A percentile compares a stretch with the other conserved stretches of the same genome.
These are phyloP conservation scores for Tephrocybe sp. DNA, from an alignment of 768 basidiomycete genomes.

Conservation along the genomic window DNA sequence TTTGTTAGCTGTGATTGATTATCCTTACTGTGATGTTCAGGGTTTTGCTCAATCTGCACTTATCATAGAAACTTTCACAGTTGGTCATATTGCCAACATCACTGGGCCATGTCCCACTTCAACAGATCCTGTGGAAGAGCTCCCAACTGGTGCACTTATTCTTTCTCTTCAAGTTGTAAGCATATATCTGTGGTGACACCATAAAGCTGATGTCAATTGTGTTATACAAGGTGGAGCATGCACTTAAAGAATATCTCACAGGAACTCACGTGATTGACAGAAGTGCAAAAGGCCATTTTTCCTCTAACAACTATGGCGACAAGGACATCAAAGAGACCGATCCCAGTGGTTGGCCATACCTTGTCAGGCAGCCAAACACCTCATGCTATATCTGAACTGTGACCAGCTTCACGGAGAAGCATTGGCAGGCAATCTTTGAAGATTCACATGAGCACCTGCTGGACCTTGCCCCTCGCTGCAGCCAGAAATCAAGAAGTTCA, in stretches of 20 bases:
- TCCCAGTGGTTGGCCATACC: not conserved
- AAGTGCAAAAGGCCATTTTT: constrained; percentile 7
- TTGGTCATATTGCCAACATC: constrained; percentile 13
- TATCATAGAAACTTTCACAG: constrained; percentile 16
- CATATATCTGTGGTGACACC: not conserved
- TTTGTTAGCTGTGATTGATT: no score
- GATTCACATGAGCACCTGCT: not conserved
- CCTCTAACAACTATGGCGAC: constrained; percentile 18
- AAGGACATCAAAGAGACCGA: not conserved
- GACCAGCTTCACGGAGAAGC: no score
- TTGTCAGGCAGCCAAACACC: not conserved
- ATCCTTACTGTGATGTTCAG: constrained; percentile 1
- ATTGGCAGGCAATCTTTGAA: not conserved
- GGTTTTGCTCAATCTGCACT: constrained; percentile 17
- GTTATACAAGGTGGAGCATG: constrained; percentile 1
- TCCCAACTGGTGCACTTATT: not conserved
- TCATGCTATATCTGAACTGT: not conserved
- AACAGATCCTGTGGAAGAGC: not conserved
- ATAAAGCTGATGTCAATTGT: no score
- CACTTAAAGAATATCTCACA: not conserved
- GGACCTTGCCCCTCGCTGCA: not conserved
- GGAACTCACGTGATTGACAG: not conserved
- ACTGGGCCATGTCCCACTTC: not conserved
- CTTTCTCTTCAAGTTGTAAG: not conserved
- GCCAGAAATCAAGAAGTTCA: not conserved